Percentiles rank a stretch among this genome's conserved stretches.
Conservation (phyloP, 768 basidiomycete species). For the Fistulinella prunicolor region DNA sequence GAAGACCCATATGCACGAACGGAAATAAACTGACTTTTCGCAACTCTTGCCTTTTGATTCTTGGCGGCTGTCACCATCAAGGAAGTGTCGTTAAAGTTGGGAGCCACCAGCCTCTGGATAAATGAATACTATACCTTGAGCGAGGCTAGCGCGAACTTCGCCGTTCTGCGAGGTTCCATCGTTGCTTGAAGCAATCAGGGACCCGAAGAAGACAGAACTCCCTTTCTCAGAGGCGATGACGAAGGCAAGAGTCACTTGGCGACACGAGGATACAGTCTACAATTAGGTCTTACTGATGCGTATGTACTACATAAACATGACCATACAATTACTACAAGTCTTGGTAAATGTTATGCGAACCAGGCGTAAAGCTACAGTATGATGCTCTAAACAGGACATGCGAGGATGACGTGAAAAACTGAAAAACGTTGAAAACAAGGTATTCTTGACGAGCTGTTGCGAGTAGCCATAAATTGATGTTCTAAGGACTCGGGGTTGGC, state of each 20-base stretch:
- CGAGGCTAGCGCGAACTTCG: conserved; percentile 15
- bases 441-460: neutral
- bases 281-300: neutral
- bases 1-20: neutral
- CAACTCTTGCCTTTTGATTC: conserved; percentile 49
- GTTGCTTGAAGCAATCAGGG: conserved; percentile 1
- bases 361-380: conserved; percentile 12
- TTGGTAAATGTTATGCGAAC: neutral
- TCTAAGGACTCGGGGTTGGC: conserved; percentile 3
- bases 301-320: conserved; percentile 1
- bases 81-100: neutral
- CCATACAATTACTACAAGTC: conserved; percentile 2
- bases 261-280: neutral
- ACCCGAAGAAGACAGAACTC: neutral
- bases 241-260: neutral
- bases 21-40: conserved; percentile 41
- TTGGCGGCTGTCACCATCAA: conserved; percentile 33
- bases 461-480: neutral
- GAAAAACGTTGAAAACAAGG: conserved; percentile 9
- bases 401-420: conserved; percentile 1
- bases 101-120: neutral
- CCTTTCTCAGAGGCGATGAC: neutral
- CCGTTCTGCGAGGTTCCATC: conserved; percentile 26
- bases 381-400: conserved; percentile 10
- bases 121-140: conserved; percentile 24